Conservation (phyloP, 805 yeast species). For the Monosporozyma aerobia region DNA sequence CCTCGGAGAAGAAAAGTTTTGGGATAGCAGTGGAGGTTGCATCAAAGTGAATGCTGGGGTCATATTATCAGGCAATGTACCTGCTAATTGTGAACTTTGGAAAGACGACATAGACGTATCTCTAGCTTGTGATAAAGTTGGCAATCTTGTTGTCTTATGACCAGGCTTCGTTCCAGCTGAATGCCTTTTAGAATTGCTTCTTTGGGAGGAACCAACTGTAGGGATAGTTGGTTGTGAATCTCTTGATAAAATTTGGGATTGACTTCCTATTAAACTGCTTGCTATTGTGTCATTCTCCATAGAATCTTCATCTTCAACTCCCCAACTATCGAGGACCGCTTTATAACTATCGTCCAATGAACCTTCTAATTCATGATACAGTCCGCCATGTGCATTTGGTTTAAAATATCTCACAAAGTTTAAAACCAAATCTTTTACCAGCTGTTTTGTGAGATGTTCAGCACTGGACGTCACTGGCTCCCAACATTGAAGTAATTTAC, state of each 20-base stretch:
- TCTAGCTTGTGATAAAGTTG: neutral
- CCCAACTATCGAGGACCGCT: slow-evolving; percentile 22
- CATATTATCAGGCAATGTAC: slow-evolving; percentile 22
- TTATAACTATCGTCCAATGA: slow-evolving; percentile 10
- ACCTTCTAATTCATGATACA: slow-evolving; percentile 2
- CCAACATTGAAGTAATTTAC: slow-evolving; percentile 26
- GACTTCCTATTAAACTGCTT: neutral
- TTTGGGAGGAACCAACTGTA: slow-evolving; percentile 24
- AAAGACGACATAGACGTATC: neutral
- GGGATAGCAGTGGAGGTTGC: slow-evolving; percentile 10
- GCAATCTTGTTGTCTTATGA: neutral
- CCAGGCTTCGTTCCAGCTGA: neutral
- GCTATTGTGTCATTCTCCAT: slow-evolving; percentile 6
- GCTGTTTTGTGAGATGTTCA: slow-evolving; percentile 12
- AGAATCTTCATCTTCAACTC: slow-evolving; percentile 18
- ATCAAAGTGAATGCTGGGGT: slow-evolving; percentile 28
- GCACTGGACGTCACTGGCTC: slow-evolving; percentile 13
- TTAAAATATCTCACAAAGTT: slow-evolving; percentile 11
- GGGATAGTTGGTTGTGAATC: slow-evolving; percentile 25
- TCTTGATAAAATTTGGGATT: slow-evolving; percentile 11
- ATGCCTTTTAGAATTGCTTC: neutral
- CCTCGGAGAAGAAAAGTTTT: slow-evolving; percentile 9
- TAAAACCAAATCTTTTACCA: slow-evolving; percentile 15
- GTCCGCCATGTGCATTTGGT: slow-evolving; percentile 3
- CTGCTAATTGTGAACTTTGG: slow-evolving; percentile 4